Percentiles rank a stretch among this genome's conserved stretches.
Evolutionary conservation across 306 rosid species (phyloP).

Genomic region (Acacia acuminata): DNA sequence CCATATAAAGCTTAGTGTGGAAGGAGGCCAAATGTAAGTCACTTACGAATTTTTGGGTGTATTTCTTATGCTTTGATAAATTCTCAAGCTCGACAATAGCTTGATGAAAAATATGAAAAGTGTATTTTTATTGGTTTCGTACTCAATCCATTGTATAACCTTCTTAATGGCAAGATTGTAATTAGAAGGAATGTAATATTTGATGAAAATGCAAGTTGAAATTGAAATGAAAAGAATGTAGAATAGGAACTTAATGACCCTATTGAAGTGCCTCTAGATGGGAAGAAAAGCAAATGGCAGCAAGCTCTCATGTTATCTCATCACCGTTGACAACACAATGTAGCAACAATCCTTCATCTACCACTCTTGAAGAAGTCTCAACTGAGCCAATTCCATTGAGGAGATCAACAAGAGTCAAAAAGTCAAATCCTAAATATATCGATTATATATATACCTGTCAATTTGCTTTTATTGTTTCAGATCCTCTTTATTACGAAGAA

Average conservation of each 20-base stretch:
- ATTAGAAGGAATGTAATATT: not conserved
- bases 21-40: not conserved
- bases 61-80: no score
- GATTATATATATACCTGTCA: no score
- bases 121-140: no score
- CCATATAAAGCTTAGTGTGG: not conserved
- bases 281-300: not conserved
- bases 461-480: not conserved
- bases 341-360: not conserved
- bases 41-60: no score
- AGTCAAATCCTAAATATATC: no score
- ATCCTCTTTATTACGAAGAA: not conserved
- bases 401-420: not conserved
- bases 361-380: no score
- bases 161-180: not conserved
- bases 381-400: not conserved
- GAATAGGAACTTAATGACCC: no score
- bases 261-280: not conserved
- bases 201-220: not conserved
- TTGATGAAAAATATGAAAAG: no score
- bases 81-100: no score
- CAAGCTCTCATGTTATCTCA: not conserved
- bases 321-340: no score
- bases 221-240: not conserved
- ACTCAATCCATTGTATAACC: no score